Percentiles rank a stretch among this genome's conserved stretches.
Conservation (phyloP, 352 stramenopile genomes). For the Pythium periplocum region DNA sequence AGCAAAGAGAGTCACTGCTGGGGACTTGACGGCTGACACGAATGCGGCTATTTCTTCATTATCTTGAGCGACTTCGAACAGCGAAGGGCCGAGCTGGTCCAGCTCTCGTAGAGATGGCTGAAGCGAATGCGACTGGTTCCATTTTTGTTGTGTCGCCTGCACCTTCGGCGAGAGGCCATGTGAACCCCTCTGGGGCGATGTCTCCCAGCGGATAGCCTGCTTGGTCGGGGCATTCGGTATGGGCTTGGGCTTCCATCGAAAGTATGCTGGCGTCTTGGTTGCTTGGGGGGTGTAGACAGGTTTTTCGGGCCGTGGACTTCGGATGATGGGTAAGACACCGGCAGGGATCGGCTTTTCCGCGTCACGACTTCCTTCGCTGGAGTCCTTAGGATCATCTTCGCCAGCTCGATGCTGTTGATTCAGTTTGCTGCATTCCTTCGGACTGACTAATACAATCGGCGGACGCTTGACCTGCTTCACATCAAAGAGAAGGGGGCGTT, state of each 20-base stretch:
- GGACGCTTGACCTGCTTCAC: conserved; percentile 34
- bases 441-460: conserved; percentile 43
- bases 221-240: not conserved
- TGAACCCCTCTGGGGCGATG: too few relatives aligned
- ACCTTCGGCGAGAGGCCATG: too few relatives aligned
- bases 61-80: conserved; percentile 7
- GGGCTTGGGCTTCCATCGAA: conserved; percentile 45
- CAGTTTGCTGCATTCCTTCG: conserved; percentile 34
- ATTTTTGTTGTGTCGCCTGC: too few relatives aligned
- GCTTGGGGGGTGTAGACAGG: conserved; percentile 28
- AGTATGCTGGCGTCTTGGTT: conserved; percentile 54
- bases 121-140: too few relatives aligned
- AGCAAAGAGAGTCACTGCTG: too few relatives aligned
- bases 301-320: conserved; percentile 36
- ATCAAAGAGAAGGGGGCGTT: conserved; percentile 47
- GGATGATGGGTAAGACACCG: conserved; percentile 48
- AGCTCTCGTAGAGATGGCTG: conserved; percentile 1
- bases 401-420: conserved; percentile 18
- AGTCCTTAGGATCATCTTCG: not conserved
- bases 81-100: conserved; percentile 5
- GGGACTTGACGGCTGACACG: too few relatives aligned
- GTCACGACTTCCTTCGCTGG: too few relatives aligned
- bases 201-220: too few relatives aligned
- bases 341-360: conserved; percentile 12
- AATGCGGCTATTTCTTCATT: not conserved